These are phyloP conservation scores for Deinandra increscens DNA, from an alignment of 129 eudicot genomes.

Conservation along the genomic window DNA sequence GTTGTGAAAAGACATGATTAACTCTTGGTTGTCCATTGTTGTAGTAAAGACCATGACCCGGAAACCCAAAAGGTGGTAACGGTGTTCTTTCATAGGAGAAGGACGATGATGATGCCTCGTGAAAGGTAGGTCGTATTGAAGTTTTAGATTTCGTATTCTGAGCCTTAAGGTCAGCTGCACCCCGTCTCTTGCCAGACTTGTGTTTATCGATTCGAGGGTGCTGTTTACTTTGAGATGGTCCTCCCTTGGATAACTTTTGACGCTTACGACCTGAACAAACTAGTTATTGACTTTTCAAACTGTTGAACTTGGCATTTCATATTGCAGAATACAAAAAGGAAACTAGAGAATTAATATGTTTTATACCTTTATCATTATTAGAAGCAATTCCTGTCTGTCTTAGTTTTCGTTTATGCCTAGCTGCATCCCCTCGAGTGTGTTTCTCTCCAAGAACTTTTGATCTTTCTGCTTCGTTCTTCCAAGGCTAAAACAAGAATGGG, in stretches of 20 bases:
- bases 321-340: neutral
- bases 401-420: conserved; percentile 50
- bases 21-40: conserved; percentile 8
- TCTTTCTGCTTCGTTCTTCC: conserved; percentile 78
- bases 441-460: conserved; percentile 63
- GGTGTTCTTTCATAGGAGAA: conserved; percentile 8
- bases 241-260: conserved; percentile 33
- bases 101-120: conserved; percentile 11
- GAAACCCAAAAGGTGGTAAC: conserved; percentile 21
- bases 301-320: neutral
- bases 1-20: conserved; percentile 4
- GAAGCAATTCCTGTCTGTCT: conserved; percentile 35
- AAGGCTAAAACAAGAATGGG: conserved; percentile 40
- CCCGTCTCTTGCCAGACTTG: conserved; percentile 21
- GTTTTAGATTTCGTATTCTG: conserved; percentile 4
- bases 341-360: neutral
- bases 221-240: conserved; percentile 27
- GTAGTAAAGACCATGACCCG: conserved; percentile 3
- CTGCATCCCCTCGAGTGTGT: conserved; percentile 71
- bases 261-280: conserved; percentile 42
- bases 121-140: conserved; percentile 15
- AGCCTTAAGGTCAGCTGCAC: conserved; percentile 10
- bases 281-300: neutral
- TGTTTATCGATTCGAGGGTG: conserved; percentile 21
- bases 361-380: conserved; percentile 32